These are phyloP conservation scores for Glarea lozoyensis DNA, from an alignment of 495 filamentous ascomycete species.

Conservation along the genomic window DNA sequence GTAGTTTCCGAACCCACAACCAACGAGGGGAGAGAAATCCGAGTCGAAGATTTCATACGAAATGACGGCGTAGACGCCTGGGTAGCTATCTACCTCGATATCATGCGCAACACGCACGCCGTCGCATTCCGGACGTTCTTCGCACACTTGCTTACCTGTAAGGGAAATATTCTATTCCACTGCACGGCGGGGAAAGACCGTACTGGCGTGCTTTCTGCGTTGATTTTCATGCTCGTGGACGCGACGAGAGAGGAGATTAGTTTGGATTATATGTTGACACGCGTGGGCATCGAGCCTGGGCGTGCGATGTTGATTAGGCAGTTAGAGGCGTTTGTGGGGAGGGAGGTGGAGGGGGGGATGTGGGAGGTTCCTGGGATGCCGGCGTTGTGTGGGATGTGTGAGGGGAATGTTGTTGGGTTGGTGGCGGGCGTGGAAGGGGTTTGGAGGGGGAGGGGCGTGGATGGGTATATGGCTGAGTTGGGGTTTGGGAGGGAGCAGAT, in stretches of 20 bases:
- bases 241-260: constrained; percentile 33
- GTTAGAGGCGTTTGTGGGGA: constrained; percentile 1
- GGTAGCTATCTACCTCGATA: constrained; percentile 32
- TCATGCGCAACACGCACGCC: constrained; percentile 28
- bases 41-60: constrained; percentile 22
- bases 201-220: constrained; percentile 47
- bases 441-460: constrained; percentile 28
- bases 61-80: constrained; percentile 33
- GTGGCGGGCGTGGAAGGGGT: constrained; percentile 7
- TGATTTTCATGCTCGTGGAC: constrained; percentile 45
- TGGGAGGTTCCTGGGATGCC: constrained; percentile 2
- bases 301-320: constrained; percentile 19
- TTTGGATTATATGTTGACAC: constrained; percentile 42
- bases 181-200: constrained; percentile 52
- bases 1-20: constrained; percentile 26
- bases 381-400: constrained; percentile 2
- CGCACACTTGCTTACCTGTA: constrained; percentile 27
- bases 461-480: constrained; percentile 31
- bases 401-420: constrained; percentile 2
- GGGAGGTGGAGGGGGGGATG: neutral
- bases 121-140: constrained; percentile 28
- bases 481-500: constrained; percentile 33
- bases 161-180: constrained; percentile 31
- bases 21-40: neutral
- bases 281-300: constrained; percentile 36